Evolutionary conservation across 257 asterid genomes (phyloP), one percentile per base, ranked within the genome.

Genomic region (Ophiorrhiza pumila): DNA sequence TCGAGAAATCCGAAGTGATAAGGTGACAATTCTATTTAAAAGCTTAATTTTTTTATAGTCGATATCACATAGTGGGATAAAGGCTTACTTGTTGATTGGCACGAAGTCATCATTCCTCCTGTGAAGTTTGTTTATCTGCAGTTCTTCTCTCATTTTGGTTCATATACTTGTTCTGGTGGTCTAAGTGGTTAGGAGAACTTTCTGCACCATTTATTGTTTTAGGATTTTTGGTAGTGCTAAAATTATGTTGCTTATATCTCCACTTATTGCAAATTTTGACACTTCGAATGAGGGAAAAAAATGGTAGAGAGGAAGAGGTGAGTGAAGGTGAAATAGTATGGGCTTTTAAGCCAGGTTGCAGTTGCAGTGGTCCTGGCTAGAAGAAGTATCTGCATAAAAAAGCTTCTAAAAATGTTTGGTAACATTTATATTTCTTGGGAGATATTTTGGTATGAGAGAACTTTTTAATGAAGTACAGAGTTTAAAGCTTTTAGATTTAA

Each of bases 1-100:
- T 67, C 91, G 97, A 46, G 99, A 95, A 83, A 88, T 95, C 71
- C 98, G 87, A 50, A 92, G 99, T 79, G 91, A 88, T 64, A 85
- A 87, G 97, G 99, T 95, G 79, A 78, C 76, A 77, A 45, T 82
- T 69, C 58, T 61, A 66, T 77, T 56, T 27, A 67, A 32, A 70
- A 14, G 9, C 63, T 53, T 35, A 27, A 45, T 12, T 66, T 45
- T 29, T 35, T 22, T n/a, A n/a, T n/a, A n/a, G n/a, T n/a, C n/a
- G n/a, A n/a, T n/a, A n/a, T n/a, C n/a, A n/a, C n/a, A n/a, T n/a
- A n/a, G n/a, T n/a, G n/a, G n/a, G n/a, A n/a, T n/a, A n/a, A n/a
- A n/a, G n/a, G n/a, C n/a, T n/a, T n/a, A n/a, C n/a, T n/a, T n/a
- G n/a, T n/a, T n/a, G n/a, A n/a, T n/a, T n/a, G n/a, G n/a, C n/a